Conservation (phyloP, 1,139 yeast genomes). For the Saccharomyces hybrid region DNA sequence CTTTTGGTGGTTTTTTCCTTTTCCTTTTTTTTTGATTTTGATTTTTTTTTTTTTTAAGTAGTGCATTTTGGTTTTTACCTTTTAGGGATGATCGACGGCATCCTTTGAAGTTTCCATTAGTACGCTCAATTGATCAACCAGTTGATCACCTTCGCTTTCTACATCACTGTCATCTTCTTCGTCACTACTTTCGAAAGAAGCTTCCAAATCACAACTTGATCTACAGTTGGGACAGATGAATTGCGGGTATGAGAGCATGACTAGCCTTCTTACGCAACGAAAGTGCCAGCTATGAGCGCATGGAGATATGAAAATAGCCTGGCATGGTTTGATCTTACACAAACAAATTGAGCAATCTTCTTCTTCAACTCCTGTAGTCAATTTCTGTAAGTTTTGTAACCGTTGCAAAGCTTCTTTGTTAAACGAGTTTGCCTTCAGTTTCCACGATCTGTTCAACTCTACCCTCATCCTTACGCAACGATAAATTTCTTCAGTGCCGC, state of each 20-base stretch:
- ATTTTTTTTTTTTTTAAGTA: no score
- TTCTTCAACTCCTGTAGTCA: conserved; percentile 34
- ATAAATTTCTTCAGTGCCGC: conserved; percentile 90
- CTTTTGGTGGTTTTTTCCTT: neutral
- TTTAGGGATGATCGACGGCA: neutral
- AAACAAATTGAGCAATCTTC: conserved; percentile 90
- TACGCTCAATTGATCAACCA: conserved; percentile 15
- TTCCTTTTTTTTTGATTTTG: neutral
- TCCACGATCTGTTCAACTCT: conserved; percentile 88
- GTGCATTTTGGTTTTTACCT: neutral
- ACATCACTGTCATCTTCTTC: conserved; percentile 25
- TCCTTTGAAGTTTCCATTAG: conserved; percentile 8
- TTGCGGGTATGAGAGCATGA: conserved; percentile 83
- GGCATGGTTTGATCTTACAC: conserved; percentile 76
- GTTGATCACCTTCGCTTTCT: conserved; percentile 21
- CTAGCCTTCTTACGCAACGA: conserved; percentile 82
- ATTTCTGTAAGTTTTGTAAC: conserved; percentile 46
- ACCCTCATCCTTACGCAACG: conserved; percentile 88
- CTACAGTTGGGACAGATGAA: conserved; percentile 94
- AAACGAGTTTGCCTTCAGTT: conserved; percentile 69
- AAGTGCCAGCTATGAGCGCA: conserved; percentile 98
- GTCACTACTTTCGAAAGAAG: conserved; percentile 59
- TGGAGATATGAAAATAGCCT: conserved; percentile 85
- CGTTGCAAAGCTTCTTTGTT: conserved; percentile 70
- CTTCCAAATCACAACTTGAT: conserved; percentile 85